Evolutionary conservation across 192 early-diverging fungal species (phyloP), one percentile per base, ranked within the genome.

Genomic region (Backusella circina): DNA sequence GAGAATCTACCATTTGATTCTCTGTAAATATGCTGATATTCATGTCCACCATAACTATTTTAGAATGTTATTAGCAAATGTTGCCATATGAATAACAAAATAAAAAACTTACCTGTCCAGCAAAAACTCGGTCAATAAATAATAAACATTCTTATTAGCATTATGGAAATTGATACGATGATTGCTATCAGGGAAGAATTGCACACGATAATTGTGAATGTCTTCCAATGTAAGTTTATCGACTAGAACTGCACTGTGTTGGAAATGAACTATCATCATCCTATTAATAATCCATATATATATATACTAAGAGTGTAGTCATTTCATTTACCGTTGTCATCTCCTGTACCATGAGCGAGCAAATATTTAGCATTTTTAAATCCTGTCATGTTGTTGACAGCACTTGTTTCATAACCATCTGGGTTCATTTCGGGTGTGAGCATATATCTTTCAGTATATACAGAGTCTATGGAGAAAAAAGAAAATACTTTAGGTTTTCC

Each of bases 401-500:
- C 87, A 71, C 91, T 95, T 26, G 81, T 72, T 47, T 84, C 84
- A 83, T 99, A 99, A 12, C 97, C 98, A 1, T 82, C 81, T 1
- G 78, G 74, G 80, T 99, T 99, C 54, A 84, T 38, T 54, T 84
- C 57, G 18, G 95, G 96, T 28, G 95, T 95, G 79, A 93, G 92
- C 97, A 99, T 97, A 82, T 96, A 99, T 66, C 98, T 87, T 83
- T 99, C 98, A 4, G 98, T 99, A 82, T 99, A 99, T 21, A 98
- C 86, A 8, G 95, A 92, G 81, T 99, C 95, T 82, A 67, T 2
- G 8, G 8, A 38, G 32, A 23, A 30, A 64, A 68, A 37, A 65
- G 8, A 26, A 47, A 72, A n/a, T n/a, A 23, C 61, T 38, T 75
- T 39, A 37, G 37, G 16, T 41, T 16, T 15, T 5, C 37, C 39